Percentiles rank a stretch among this genome's conserved stretches.
Conservation (phyloP, 768 basidiomycete genomes). For the Crepidotus variabilis region DNA sequence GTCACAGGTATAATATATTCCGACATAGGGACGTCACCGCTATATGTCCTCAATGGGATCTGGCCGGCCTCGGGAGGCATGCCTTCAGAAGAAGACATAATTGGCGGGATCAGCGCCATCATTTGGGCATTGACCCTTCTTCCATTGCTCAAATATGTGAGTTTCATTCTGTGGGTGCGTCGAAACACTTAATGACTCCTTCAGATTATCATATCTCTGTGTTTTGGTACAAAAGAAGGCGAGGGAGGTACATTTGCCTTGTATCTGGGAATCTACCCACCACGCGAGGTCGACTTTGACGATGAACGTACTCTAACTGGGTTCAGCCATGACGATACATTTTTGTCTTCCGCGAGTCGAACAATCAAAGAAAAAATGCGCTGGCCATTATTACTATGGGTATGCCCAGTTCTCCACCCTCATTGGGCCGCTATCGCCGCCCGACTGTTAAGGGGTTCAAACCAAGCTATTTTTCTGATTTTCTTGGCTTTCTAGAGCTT, state of each 20-base stretch:
- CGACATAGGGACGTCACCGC: constrained; percentile 55
- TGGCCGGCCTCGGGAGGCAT: constrained; percentile 46
- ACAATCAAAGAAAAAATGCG: constrained; percentile 29
- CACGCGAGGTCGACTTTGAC: constrained; percentile 37
- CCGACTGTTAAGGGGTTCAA: background rate
- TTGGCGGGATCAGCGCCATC: constrained; percentile 61
- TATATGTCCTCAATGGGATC: constrained; percentile 65
- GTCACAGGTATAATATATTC: constrained; percentile 41
- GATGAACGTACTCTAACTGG: constrained; percentile 53
- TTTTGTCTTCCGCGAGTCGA: constrained; percentile 5
- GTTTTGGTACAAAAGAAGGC: constrained; percentile 44
- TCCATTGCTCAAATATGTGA: constrained; percentile 62
- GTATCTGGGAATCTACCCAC: constrained; percentile 56
- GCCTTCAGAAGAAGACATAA: constrained; percentile 55
- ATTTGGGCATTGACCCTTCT: constrained; percentile 61
- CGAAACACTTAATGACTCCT: too few species aligned
- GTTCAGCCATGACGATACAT: constrained; percentile 27
- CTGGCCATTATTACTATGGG: constrained; percentile 57
- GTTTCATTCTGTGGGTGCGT: constrained; percentile 8
- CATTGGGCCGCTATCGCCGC: background rate
- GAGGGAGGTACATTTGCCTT: constrained; percentile 71
- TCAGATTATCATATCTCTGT: constrained; percentile 44
- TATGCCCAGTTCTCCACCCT: constrained; percentile 20
- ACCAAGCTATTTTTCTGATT: background rate
- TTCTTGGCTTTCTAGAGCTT: constrained; percentile 35